Conservation (phyloP, 2,329 filamentous ascomycete genomes). For the Emmonsiellopsis sp. region DNA sequence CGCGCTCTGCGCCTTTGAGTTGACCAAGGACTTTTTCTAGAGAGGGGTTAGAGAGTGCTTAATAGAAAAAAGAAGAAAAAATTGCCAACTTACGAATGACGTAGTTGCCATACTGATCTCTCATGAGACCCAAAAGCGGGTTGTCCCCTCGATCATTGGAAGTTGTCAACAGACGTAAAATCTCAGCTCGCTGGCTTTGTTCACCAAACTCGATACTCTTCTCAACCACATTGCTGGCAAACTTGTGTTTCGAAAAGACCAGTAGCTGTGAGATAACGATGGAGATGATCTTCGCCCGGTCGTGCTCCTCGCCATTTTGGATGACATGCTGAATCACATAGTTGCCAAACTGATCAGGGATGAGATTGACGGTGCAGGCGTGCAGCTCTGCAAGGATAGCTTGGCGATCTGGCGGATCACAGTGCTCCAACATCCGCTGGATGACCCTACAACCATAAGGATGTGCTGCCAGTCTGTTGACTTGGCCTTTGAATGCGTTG, state of each 20-base stretch:
- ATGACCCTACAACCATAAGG: slow-evolving; percentile 87
- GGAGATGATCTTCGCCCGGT: slow-evolving; percentile 63
- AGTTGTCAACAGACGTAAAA: slow-evolving; percentile 56
- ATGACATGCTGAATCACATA: slow-evolving; percentile 95
- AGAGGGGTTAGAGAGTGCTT: slow-evolving; percentile 11
- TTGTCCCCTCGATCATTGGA: slow-evolving; percentile 56
- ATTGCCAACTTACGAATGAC: slow-evolving; percentile 69
- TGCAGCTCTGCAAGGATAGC: slow-evolving; percentile 73
- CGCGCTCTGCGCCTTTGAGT: slow-evolving; percentile 52
- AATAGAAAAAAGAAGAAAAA: not conserved
- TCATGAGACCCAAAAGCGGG: slow-evolving; percentile 69
- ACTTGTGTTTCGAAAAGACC: slow-evolving; percentile 83
- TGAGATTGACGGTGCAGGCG: slow-evolving; percentile 59
- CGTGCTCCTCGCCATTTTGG: slow-evolving; percentile 62
- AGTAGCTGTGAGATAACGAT: slow-evolving; percentile 66
- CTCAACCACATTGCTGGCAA: slow-evolving; percentile 94
- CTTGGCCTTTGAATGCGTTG: slow-evolving; percentile 65
- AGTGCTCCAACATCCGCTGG: slow-evolving; percentile 81
- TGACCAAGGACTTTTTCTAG: slow-evolving; percentile 69
- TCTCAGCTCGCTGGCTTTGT: slow-evolving; percentile 57
- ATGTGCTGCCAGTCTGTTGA: slow-evolving; percentile 66
- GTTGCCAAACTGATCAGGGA: slow-evolving; percentile 86
- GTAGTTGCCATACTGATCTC: slow-evolving; percentile 90
- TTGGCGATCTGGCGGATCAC: slow-evolving; percentile 60
- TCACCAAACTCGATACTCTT: slow-evolving; percentile 72